Base-by-base conservation (phyloP, 352 stramenopile genomes). In the Pythium scleroteichum region DNA sequence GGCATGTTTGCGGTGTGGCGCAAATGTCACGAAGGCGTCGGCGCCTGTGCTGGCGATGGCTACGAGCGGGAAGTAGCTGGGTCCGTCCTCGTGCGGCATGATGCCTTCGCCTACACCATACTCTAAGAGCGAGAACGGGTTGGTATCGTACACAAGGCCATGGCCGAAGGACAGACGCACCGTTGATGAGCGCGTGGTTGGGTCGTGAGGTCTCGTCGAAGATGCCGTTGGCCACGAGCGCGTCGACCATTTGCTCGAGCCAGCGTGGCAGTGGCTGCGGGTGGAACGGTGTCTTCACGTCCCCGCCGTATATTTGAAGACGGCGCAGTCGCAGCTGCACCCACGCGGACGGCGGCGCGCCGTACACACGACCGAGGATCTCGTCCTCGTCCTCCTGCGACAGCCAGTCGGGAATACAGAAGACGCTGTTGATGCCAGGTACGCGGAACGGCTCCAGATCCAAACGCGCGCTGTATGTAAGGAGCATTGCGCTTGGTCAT, bases 141-240 rank as follows among this genome's bases (percentile, higher is more conserved):
- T 19, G 35, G 10, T 24, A 13, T 9, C 29, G 14, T 51, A 5
- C 4, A 26, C 29, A 19, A 6, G 10, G 10, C 26, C 1, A 40
- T 40, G 12, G 23, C 20, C 20, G 53, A 35, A n/a, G 29, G 29
- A 10, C 5, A 35, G 29, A 35, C 49, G 14, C n/a, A 87, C 82
- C 82, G 46, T 92, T 92, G 59, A 92, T 92, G 8, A 92, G 70
- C 47, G 64, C 68, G 52, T 92, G 82, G 50, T 89, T 92, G 27
- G 82, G 82, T 17, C 56, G 69, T 20, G 69, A 67, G 19, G 70
- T 71, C n/a, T 74, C 40, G 12, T n/a, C 46, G 53, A 90, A 92
- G 14, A 92, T 53, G 10, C 66, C 68, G 12, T 67, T 66, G 49
- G 82, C 76, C 16, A 89, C 72, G 9, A 90, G 70, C 22, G 64